A percentile compares a stretch with the other conserved stretches of the same genome.
These are phyloP conservation scores for Paramecium sonneborni DNA, from an alignment of 73 alveolate genomes.

Conservation along the genomic window DNA sequence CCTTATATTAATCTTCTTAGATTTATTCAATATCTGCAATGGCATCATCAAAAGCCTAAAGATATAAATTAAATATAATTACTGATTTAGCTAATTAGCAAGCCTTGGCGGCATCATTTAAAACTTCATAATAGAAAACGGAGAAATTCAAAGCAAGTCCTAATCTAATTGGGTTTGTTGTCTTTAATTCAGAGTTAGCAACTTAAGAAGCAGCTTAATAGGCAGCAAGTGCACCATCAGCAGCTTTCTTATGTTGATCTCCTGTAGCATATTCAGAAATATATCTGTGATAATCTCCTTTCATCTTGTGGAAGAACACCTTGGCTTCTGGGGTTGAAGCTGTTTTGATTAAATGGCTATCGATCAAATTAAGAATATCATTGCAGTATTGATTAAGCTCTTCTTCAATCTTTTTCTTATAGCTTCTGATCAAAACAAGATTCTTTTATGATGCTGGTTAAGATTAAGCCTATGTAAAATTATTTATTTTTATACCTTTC, in stretches of 20 bases:
- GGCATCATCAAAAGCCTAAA: slow-evolving; percentile 87
- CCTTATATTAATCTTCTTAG: slow-evolving; percentile 87
- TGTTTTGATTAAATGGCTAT: slow-evolving; percentile 69
- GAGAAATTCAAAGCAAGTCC: slow-evolving; percentile 92
- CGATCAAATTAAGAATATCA: slow-evolving; percentile 71
- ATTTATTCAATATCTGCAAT: slow-evolving; percentile 88
- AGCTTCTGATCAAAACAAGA: slow-evolving; percentile 59
- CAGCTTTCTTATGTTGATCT: slow-evolving; percentile 76
- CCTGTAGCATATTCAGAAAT: slow-evolving; percentile 80
- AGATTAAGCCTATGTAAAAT: slow-evolving; percentile 58
- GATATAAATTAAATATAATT: slow-evolving; percentile 77
- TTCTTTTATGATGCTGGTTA: slow-evolving; percentile 53
- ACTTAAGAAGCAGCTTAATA: slow-evolving; percentile 82
- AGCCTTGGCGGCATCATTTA: slow-evolving; percentile 87
- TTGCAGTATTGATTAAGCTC: slow-evolving; percentile 75
- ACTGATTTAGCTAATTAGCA: slow-evolving; percentile 84
- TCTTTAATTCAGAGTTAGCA: slow-evolving; percentile 76
- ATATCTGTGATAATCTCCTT: slow-evolving; percentile 88
- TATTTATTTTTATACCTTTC: slow-evolving; percentile 66
- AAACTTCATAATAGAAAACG: slow-evolving; percentile 92
- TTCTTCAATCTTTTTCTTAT: slow-evolving; percentile 76
- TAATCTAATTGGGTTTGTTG: slow-evolving; percentile 87
- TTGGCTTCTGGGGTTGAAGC: slow-evolving; percentile 79
- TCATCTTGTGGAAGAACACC: slow-evolving; percentile 85
- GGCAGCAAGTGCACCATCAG: slow-evolving; percentile 84